Percentiles rank a stretch among this genome's conserved stretches.
These are phyloP conservation scores for Brassica incana DNA, from an alignment of 345 rosid species.

Conservation along the genomic window DNA sequence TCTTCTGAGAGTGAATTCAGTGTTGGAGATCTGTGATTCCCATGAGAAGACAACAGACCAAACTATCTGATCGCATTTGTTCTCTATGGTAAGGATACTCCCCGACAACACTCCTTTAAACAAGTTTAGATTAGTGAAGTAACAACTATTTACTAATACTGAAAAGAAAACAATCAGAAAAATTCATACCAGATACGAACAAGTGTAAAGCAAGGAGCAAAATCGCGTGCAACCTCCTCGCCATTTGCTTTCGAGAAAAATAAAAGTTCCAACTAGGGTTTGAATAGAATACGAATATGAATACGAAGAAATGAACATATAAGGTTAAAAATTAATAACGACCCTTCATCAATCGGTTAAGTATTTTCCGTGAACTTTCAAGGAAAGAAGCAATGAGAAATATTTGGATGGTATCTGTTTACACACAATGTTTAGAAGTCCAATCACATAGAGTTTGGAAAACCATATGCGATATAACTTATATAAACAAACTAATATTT, in stretches of 20 bases:
- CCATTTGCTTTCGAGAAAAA: constrained; percentile 1
- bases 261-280: background rate
- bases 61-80: constrained; percentile 21
- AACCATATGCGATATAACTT: too few species aligned
- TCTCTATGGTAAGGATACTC: constrained; percentile 6
- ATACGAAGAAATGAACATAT: too few species aligned
- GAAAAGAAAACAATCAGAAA: background rate
- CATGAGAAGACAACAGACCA: constrained; percentile 28
- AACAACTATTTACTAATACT: background rate
- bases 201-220: constrained; percentile 5
- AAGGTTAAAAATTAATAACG: too few species aligned
- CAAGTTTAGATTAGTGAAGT: background rate
- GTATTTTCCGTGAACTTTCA: too few species aligned
- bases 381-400: too few species aligned
- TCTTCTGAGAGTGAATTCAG: constrained; percentile 3
- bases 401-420: too few species aligned
- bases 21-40: background rate
- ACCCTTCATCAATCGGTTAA: too few species aligned
- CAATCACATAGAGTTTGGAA: too few species aligned
- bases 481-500: too few species aligned
- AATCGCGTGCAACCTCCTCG: background rate
- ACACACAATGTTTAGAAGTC: too few species aligned
- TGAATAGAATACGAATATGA: too few species aligned
- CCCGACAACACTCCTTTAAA: constrained; percentile 7
- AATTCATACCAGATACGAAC: constrained; percentile 2